Conservation (phyloP, 306 rosid genomes). For the Cucurbita moschata region DNA sequence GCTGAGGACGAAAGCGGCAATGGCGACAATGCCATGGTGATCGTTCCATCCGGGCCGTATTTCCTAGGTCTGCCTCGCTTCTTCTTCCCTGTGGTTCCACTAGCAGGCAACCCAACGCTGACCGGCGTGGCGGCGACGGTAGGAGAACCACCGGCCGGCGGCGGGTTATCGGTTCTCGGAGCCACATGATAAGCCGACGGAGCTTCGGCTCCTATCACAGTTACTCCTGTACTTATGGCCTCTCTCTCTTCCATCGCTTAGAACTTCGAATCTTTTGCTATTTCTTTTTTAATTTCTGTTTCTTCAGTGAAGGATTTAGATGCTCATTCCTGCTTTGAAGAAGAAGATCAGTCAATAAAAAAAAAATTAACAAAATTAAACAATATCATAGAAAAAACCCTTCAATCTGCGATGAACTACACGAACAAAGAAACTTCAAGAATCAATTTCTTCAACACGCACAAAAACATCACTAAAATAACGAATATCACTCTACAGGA, state of each 20-base stretch:
- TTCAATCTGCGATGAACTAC: neutral
- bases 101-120: conserved; percentile 37
- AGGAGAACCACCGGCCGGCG: conserved; percentile 15
- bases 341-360: neutral
- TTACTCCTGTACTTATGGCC: conserved; percentile 58
- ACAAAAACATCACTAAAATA: neutral
- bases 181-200: conserved; percentile 79
- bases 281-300: neutral
- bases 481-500: neutral
- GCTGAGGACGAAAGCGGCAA: conserved; percentile 54
- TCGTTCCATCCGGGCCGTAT: conserved; percentile 70
- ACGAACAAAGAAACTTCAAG: neutral
- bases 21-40: conserved; percentile 61
- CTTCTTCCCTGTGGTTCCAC: conserved; percentile 38
- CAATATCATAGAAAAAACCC: neutral
- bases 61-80: conserved; percentile 88
- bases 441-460: neutral
- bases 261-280: conserved; percentile 1
- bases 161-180: conserved; percentile 51
- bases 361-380: neutral
- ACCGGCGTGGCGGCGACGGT: conserved; percentile 21
- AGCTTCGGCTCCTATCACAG: conserved; percentile 74
- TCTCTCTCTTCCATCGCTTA: conserved; percentile 65
- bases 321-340: neutral
- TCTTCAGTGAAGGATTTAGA: neutral